Conservation (phyloP, 169 alveolate genomes). For the Toxoplasma gondii region DNA sequence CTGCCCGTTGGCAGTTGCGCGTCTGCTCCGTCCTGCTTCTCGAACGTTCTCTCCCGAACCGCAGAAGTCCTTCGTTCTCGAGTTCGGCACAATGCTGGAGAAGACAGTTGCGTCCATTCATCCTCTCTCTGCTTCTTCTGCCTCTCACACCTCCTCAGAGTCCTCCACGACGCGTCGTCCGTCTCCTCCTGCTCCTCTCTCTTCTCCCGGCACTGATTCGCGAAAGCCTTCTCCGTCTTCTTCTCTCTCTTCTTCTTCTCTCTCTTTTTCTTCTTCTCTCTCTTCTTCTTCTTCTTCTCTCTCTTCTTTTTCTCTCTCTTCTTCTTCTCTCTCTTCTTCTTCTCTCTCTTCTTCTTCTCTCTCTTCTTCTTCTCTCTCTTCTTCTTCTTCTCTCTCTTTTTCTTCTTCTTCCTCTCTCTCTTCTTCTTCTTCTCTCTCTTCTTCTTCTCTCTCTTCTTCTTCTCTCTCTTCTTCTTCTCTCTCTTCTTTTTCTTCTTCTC, state of each 20-base stretch:
- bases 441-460: neutral
- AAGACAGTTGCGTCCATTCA: too few relatives aligned
- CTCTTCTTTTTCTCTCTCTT: neutral
- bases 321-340: neutral
- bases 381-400: neutral
- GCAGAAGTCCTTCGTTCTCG: too few relatives aligned
- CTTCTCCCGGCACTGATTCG: too few relatives aligned
- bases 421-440: neutral
- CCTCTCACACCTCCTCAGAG: too few relatives aligned
- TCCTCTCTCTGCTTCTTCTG: neutral
- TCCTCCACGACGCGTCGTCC: too few relatives aligned
- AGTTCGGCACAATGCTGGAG: too few relatives aligned
- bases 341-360: neutral
- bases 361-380: neutral
- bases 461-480: too few relatives aligned
- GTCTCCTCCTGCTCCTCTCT: too few relatives aligned
- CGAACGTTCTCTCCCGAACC: too few relatives aligned
- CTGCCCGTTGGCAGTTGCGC: too few relatives aligned
- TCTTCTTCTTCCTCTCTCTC: neutral
- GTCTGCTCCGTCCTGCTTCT: too few relatives aligned
- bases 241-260: neutral
- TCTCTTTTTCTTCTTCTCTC: neutral
- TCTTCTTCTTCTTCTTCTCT: neutral
- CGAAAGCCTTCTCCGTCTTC: neutral
- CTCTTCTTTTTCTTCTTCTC: too few relatives aligned